A percentile compares a stretch with the other conserved stretches of the same genome.
These are phyloP conservation scores for Dictyostelium citrinum DNA, from an alignment of 78 protist species.

Conservation along the genomic window DNA sequence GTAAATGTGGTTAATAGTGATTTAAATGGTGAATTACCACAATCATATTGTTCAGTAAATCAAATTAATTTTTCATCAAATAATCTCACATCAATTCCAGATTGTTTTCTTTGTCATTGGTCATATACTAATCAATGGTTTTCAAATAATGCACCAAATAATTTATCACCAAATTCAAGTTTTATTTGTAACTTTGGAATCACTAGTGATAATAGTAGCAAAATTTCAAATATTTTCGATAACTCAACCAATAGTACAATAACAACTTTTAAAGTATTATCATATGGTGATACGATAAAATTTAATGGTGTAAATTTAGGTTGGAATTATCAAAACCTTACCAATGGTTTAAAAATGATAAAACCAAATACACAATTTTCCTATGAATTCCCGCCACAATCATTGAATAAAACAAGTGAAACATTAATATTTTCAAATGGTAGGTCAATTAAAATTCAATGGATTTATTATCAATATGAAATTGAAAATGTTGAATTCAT, in stretches of 20 bases:
- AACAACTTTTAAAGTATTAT: background rate
- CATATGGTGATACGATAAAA: background rate
- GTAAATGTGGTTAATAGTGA: background rate
- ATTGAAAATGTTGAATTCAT: background rate
- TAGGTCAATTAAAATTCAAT: background rate
- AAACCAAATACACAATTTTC: background rate
- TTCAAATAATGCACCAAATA: background rate
- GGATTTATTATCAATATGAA: background rate
- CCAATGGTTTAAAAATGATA: background rate
- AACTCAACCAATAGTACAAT: background rate
- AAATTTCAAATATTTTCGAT: background rate
- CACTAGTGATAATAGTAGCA: background rate
- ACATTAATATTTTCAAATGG: background rate
- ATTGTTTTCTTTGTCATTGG: slow-evolving; percentile 6
- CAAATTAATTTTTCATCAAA: background rate
- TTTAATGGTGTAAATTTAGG: background rate
- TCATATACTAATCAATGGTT: background rate
- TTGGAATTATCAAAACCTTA: background rate
- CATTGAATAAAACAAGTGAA: background rate
- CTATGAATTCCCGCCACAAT: background rate
- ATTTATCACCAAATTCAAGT: background rate
- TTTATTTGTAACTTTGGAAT: background rate
- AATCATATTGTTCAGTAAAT: background rate
- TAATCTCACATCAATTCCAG: background rate
- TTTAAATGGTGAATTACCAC: background rate